Evolutionary conservation across 257 asterid species (phyloP).

Genomic region (Craterostigma plantagineum): DNA sequence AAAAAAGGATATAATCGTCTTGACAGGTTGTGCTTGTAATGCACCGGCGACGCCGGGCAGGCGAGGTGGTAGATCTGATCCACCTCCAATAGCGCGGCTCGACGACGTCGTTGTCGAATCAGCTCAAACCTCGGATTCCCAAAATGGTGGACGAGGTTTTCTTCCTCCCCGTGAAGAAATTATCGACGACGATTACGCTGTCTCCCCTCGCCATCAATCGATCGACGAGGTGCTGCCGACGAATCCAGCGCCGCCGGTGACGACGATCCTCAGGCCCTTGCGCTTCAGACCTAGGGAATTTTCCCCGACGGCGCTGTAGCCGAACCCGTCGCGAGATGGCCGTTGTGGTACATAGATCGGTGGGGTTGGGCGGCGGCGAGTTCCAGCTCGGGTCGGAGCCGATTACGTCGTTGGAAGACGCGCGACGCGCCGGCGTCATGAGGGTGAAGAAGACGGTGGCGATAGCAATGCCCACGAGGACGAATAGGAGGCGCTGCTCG

Average conservation of each 20-base stretch:
- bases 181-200: slow-evolving; percentile 67
- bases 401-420: slow-evolving; percentile 11
- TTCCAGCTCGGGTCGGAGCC: slow-evolving; percentile 18
- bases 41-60: slow-evolving; percentile 93
- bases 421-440: slow-evolving; percentile 5
- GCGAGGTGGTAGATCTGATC: slow-evolving; percentile 90
- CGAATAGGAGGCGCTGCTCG: slow-evolving; percentile 43
- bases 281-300: slow-evolving; percentile 49
- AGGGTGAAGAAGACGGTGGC: slow-evolving; percentile 20
- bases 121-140: slow-evolving; percentile 57
- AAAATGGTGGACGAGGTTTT: slow-evolving; percentile 56
- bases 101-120: slow-evolving; percentile 71
- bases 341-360: slow-evolving; percentile 38
- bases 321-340: slow-evolving; percentile 28
- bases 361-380: slow-evolving; percentile 16
- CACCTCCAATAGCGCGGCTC: slow-evolving; percentile 76
- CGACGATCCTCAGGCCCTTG: slow-evolving; percentile 49
- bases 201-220: slow-evolving; percentile 64
- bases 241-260: slow-evolving; percentile 89
- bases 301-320: slow-evolving; percentile 39
- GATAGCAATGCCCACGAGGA: slow-evolving; percentile 34
- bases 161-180: slow-evolving; percentile 65
- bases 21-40: slow-evolving; percentile 79
- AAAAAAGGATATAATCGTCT: slow-evolving; percentile 79
- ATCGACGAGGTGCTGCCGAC: slow-evolving; percentile 88